These are phyloP conservation scores for Cordia subcordata DNA, from an alignment of 257 asterid species.

Conservation along the genomic window DNA sequence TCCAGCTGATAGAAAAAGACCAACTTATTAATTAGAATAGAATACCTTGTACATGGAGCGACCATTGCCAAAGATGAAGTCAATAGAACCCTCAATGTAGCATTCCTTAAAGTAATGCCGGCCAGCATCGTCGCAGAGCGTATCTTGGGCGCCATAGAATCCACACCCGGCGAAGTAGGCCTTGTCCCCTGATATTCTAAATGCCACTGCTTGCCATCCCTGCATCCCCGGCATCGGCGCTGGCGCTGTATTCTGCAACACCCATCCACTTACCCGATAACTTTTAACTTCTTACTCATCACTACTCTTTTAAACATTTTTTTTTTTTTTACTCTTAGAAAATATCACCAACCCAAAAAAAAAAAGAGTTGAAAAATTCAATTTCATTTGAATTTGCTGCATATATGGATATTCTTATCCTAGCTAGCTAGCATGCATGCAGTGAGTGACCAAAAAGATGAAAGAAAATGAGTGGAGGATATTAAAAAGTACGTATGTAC, in stretches of 20 bases:
- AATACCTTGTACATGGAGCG: conserved; percentile 82
- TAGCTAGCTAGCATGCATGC: conserved; percentile 1
- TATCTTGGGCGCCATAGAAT: conserved; percentile 88
- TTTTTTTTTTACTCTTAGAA: too few species aligned
- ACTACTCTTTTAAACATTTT: too few species aligned
- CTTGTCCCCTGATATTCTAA: conserved; percentile 84
- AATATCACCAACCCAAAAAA: too few species aligned
- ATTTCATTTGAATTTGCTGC: too few species aligned
- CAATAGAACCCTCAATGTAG: conserved; percentile 87
- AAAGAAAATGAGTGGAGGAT: too few species aligned
- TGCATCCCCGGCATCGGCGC: conserved; percentile 92
- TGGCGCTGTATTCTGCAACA: conserved; percentile 69
- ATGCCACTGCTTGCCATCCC: conserved; percentile 96
- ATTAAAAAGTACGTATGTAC: conserved; percentile 28
- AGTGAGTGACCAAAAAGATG: background rate
- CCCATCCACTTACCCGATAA: background rate
- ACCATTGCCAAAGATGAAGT: conserved; percentile 89
- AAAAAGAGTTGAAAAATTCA: too few species aligned
- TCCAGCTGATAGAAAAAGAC: too few species aligned
- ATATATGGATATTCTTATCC: too few species aligned
- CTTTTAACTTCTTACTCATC: too few species aligned
- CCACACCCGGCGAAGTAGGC: conserved; percentile 87
- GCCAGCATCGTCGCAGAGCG: conserved; percentile 90
- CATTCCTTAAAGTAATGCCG: conserved; percentile 91
- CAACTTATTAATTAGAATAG: too few species aligned